These are phyloP conservation scores for Penicillium waksmanii DNA, from an alignment of 495 filamentous ascomycete species.

Conservation along the genomic window DNA sequence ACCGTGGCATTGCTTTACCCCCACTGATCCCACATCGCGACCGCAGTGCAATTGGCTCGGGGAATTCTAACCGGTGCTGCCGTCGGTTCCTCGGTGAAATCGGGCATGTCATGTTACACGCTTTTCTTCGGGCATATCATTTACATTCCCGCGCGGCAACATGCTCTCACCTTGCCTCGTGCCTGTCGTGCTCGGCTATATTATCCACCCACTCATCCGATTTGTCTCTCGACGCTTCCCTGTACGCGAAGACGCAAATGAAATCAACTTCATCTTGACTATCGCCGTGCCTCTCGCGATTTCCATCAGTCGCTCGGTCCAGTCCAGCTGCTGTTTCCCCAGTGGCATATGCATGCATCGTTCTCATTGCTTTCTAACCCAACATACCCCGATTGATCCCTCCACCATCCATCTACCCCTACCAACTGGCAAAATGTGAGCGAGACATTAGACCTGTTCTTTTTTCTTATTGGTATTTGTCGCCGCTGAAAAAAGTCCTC, in stretches of 20 bases:
- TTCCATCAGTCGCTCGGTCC: no score
- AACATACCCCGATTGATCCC: background rate
- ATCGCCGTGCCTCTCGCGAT: background rate
- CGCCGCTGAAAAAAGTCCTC: background rate
- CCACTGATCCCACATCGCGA: background rate
- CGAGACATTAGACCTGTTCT: background rate
- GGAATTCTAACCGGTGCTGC: background rate
- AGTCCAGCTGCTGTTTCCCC: background rate
- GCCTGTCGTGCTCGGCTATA: background rate
- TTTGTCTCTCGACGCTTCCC: background rate
- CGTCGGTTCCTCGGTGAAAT: background rate
- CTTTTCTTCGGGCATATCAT: background rate
- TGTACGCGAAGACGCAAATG: no score
- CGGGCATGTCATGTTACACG: background rate
- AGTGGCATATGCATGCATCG: background rate
- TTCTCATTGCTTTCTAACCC: background rate
- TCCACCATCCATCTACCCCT: background rate
- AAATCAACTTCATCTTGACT: background rate
- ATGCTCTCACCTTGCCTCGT: background rate
- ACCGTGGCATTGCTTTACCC: background rate
- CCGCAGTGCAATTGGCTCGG: background rate
- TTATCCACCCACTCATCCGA: background rate
- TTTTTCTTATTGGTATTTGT: background rate
- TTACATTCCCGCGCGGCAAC: background rate
- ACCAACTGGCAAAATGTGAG: background rate